Percentiles rank a stretch among this genome's conserved stretches.
phyloP scores from a whole-genome alignment of 2,329 filamentous ascomycete genomes.

The Emericellopsis atlantica region DNA sequence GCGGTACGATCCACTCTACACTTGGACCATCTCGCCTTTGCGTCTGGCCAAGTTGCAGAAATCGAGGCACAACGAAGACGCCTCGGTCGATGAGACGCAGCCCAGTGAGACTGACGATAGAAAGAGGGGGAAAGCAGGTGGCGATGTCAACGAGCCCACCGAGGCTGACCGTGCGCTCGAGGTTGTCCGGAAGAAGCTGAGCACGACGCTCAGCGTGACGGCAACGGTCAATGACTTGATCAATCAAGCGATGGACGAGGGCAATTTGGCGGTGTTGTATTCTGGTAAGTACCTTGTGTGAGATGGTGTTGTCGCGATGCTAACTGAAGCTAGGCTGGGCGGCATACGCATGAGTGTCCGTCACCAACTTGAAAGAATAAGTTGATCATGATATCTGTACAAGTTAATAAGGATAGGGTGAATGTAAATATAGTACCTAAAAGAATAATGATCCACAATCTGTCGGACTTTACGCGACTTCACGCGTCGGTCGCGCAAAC shows the following conservation, averaged over 20 bases:
- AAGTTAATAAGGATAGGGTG: too few species aligned
- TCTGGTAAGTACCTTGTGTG: slow-evolving; percentile 43
- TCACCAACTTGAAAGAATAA: background rate
- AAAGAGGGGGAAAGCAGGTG: slow-evolving; percentile 20
- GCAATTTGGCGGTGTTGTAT: slow-evolving; percentile 83
- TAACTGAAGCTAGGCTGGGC: slow-evolving; percentile 26
- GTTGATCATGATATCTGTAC: background rate
- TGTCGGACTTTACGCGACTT: too few species aligned
- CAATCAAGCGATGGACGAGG: slow-evolving; percentile 87
- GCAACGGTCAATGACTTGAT: slow-evolving; percentile 96
- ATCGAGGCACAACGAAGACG: slow-evolving; percentile 39
- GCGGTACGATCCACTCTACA: slow-evolving; percentile 94
- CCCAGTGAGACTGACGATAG: slow-evolving; percentile 25
- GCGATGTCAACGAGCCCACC: slow-evolving; percentile 39
- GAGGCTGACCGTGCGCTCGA: slow-evolving; percentile 88
- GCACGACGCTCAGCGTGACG: slow-evolving; percentile 83
- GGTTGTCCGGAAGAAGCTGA: slow-evolving; percentile 91
- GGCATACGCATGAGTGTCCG: slow-evolving; percentile 16
- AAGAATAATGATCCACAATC: too few species aligned
- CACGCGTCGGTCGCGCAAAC: background rate
- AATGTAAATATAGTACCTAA: too few species aligned
- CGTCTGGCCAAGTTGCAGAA: slow-evolving; percentile 53
- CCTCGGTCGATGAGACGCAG: slow-evolving; percentile 20
- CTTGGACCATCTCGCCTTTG: slow-evolving; percentile 75
- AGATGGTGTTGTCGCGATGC: slow-evolving; percentile 1